These are phyloP conservation scores for Colletotrichum sojae DNA, from an alignment of 2,329 filamentous ascomycete species.

Conservation along the genomic window DNA sequence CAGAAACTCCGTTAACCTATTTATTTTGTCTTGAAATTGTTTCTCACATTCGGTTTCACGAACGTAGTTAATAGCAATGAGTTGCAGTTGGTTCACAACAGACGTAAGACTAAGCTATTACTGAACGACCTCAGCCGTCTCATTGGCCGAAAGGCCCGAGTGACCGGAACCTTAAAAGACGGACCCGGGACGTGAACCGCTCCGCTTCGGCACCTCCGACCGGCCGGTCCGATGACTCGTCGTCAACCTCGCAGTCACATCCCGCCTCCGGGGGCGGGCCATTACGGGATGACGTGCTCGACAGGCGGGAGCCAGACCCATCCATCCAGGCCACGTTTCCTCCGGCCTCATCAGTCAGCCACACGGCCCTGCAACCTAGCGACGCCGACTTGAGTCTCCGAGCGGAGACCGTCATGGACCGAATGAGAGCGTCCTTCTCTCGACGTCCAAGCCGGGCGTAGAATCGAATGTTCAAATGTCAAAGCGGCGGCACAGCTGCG, in stretches of 20 bases:
- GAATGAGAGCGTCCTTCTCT: background rate
- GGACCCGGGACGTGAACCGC: background rate
- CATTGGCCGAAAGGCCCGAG: background rate
- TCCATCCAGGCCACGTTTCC: background rate
- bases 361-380: background rate
- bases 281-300: constrained; percentile 18
- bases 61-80: too few species aligned
- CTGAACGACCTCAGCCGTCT: background rate
- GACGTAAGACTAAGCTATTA: background rate
- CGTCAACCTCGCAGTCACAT: background rate
- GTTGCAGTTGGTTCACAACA: too few species aligned
- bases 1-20: too few species aligned
- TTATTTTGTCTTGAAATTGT: too few species aligned
- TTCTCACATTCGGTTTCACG: too few species aligned
- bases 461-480: background rate
- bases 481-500: constrained; percentile 3
- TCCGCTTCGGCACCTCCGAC: background rate
- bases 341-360: background rate
- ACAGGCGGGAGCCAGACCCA: background rate
- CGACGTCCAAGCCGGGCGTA: background rate
- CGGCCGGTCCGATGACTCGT: constrained; percentile 17
- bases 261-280: constrained; percentile 2
- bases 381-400: background rate
- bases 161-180: background rate
- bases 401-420: background rate